phyloP scores from a whole-genome alignment of 2,329 filamentous ascomycete species.

The Fusarium marasasianum region DNA sequence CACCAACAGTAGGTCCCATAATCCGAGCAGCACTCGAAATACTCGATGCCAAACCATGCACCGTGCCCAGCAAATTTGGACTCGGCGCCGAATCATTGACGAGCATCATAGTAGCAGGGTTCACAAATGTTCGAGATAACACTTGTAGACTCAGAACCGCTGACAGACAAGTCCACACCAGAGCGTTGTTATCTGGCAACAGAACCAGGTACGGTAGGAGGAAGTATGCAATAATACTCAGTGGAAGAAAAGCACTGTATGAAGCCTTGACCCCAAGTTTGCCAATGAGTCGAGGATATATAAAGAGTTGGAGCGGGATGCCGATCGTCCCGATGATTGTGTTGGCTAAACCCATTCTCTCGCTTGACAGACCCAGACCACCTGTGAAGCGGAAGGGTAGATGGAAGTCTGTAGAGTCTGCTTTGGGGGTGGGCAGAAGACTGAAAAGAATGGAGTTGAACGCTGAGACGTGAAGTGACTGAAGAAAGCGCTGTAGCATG shows the following conservation, averaged over 20 bases:
- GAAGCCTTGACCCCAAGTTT: conserved; percentile 17
- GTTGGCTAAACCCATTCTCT: conserved; percentile 79
- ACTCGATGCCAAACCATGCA: conserved; percentile 64
- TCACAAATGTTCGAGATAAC: conserved; percentile 74
- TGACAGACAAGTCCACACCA: not conserved
- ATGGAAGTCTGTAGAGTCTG: conserved; percentile 51
- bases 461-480: conserved; percentile 77
- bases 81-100: conserved; percentile 70
- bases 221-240: conserved; percentile 73
- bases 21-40: conserved; percentile 61
- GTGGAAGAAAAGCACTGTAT: conserved; percentile 11
- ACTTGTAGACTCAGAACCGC: conserved; percentile 75
- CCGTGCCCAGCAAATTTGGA: conserved; percentile 65
- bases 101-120: conserved; percentile 67
- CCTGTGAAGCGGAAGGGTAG: conserved; percentile 74
- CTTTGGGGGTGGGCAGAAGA: conserved; percentile 78
- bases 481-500: conserved; percentile 72
- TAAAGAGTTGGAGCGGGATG: conserved; percentile 63
- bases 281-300: conserved; percentile 26
- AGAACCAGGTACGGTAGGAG: conserved; percentile 74
- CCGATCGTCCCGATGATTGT: conserved; percentile 79
- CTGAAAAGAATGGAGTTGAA: conserved; percentile 82
- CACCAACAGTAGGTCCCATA: conserved; percentile 60
- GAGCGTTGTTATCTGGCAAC: conserved; percentile 19
- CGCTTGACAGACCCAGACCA: conserved; percentile 77